Percentiles rank a stretch among this genome's conserved stretches.
Evolutionary conservation across 345 rosid genomes (phyloP).

Genomic region (Salix exigua): DNA sequence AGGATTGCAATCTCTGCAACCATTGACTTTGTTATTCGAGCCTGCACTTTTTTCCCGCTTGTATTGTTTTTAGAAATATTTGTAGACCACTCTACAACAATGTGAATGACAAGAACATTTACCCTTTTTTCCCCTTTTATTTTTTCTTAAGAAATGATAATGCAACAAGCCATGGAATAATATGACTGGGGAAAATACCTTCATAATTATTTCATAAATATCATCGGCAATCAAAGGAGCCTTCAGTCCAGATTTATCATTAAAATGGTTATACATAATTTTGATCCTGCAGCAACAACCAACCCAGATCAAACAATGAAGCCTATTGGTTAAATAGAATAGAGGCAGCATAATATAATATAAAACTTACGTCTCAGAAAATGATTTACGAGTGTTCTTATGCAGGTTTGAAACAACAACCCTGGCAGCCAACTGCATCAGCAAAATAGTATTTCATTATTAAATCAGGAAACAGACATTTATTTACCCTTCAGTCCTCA

Average conservation of each 20-base stretch:
- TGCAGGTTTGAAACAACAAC: conserved; percentile 95
- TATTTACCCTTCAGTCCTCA: neutral
- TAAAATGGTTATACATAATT: conserved; percentile 80
- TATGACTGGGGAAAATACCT: conserved; percentile 35
- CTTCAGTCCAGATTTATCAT: conserved; percentile 66
- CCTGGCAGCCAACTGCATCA: conserved; percentile 89
- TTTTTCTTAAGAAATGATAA: too few species aligned
- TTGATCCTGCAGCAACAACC: conserved; percentile 49
- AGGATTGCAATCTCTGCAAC: too few species aligned
- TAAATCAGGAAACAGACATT: neutral
- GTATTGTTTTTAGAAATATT: neutral
- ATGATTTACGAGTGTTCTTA: conserved; percentile 87
- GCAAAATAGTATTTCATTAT: neutral
- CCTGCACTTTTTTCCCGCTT: too few species aligned
- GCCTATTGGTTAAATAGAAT: too few species aligned
- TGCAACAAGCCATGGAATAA: neutral
- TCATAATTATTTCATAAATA: conserved; percentile 79
- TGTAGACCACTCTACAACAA: neutral
- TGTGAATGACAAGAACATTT: neutral
- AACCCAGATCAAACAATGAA: neutral
- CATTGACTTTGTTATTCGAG: too few species aligned
- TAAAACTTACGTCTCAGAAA: conserved; percentile 87
- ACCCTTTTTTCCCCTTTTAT: neutral
- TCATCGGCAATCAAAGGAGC: conserved; percentile 90
- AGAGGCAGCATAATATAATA: neutral